phyloP scores from a whole-genome alignment of 129 eudicot genomes.

The Lactuca sativa region DNA sequence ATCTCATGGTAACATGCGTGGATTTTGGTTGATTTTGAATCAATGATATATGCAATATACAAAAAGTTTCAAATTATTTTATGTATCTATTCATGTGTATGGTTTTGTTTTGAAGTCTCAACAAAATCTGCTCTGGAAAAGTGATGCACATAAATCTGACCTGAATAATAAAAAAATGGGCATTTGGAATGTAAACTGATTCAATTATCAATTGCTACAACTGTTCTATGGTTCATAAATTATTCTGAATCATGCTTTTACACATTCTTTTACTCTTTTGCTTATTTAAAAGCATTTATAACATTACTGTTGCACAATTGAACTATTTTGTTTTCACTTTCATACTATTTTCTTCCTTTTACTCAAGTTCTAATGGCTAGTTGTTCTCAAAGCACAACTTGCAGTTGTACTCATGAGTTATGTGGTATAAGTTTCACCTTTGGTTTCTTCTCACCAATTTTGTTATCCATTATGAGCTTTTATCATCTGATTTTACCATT shows the following conservation, averaged over 20 bases:
- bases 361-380: background rate
- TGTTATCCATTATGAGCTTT: background rate
- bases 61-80: background rate
- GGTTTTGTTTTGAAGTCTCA: background rate
- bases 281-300: background rate
- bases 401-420: background rate
- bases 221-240: background rate
- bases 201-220: background rate
- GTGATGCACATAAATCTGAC: background rate
- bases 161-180: background rate
- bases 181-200: background rate
- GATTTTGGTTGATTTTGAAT: background rate
- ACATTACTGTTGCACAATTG: background rate
- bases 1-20: slow-evolving; percentile 2
- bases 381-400: background rate
- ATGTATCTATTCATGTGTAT: background rate
- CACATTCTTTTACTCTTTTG: background rate
- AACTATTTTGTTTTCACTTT: too few relatives aligned
- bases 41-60: background rate
- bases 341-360: background rate
- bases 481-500: background rate
- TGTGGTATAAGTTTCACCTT: background rate
- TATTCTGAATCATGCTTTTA: background rate
- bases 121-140: background rate
- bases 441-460: background rate